These are phyloP conservation scores for Stylonectria norvegica DNA, from an alignment of 2,329 filamentous ascomycete species.

Conservation along the genomic window DNA sequence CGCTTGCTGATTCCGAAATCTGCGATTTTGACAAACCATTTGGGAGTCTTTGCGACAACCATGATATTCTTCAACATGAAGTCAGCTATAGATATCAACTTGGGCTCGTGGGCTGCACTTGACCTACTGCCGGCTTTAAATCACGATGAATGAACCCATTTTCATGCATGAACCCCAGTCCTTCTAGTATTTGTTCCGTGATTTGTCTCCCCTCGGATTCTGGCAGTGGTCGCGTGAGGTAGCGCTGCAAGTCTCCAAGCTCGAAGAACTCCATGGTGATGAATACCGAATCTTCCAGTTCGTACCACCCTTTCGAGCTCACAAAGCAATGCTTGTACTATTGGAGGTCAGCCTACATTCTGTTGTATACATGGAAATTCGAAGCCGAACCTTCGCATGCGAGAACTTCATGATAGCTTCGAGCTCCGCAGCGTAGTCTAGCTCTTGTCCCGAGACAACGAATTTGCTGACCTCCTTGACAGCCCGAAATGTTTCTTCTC, in stretches of 20 bases:
- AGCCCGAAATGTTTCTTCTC: slow-evolving; percentile 1
- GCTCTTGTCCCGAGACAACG: background rate
- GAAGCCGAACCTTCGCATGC: slow-evolving; percentile 1
- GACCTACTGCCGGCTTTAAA: slow-evolving; percentile 12
- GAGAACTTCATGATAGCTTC: slow-evolving; percentile 12
- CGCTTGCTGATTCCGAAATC: slow-evolving; percentile 13
- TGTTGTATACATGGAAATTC: background rate
- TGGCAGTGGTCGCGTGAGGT: slow-evolving; percentile 3
- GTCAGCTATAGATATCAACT: background rate
- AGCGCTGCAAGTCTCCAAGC: slow-evolving; percentile 8
- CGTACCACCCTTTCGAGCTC: slow-evolving; percentile 13
- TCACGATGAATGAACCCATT: slow-evolving; percentile 19
- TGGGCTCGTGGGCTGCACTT: background rate
- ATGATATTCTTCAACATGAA: slow-evolving; percentile 13
- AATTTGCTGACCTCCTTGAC: slow-evolving; percentile 3
- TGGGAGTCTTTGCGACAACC: slow-evolving; percentile 12
- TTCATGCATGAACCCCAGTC: slow-evolving; percentile 15
- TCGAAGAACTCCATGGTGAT: slow-evolving; percentile 16
- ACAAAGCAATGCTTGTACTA: slow-evolving; percentile 17
- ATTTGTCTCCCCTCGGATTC: slow-evolving; percentile 9
- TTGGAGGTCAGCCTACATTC: background rate
- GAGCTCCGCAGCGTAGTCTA: slow-evolving; percentile 6
- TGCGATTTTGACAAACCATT: slow-evolving; percentile 16
- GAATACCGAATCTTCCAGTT: slow-evolving; percentile 7
- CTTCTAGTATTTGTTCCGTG: slow-evolving; percentile 11